A percentile compares a stretch with the other conserved stretches of the same genome.
Evolutionary conservation across 2,329 filamentous ascomycete species (phyloP).

Genomic region (Trichoderma arundinaceum): DNA sequence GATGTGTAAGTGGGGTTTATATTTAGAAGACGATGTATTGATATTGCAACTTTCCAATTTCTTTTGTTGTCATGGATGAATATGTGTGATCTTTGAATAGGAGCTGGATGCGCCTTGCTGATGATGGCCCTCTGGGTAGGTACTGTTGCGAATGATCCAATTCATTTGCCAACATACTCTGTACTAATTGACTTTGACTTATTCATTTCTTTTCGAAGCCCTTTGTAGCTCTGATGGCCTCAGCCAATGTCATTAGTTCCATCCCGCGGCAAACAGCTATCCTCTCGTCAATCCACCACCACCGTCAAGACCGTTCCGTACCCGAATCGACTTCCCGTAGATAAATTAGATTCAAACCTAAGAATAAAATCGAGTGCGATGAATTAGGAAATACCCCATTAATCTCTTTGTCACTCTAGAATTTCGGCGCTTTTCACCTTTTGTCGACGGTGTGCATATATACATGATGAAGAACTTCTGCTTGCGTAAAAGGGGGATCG

Average conservation of each 20-base stretch:
- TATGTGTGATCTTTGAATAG: no score
- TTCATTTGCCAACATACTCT: no score
- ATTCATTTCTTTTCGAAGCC: no score
- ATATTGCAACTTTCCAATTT: no score
- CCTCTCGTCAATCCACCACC: not conserved
- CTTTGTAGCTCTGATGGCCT: no score
- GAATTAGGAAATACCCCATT: not conserved
- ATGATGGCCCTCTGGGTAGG: no score
- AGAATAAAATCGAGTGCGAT: not conserved
- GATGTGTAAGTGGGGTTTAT: not conserved
- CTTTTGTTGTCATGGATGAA: not conserved
- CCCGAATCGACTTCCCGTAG: not conserved
- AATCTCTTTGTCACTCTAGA: not conserved
- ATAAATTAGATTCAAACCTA: not conserved
- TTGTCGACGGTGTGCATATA: not conserved
- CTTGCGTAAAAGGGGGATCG: not conserved
- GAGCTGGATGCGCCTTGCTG: no score
- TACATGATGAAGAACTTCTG: not conserved
- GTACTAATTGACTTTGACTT: no score
- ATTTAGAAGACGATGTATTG: no score
- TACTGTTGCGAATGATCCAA: no score
- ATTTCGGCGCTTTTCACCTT: not conserved
- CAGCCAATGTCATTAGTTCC: no score
- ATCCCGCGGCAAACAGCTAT: constrained; percentile 2
- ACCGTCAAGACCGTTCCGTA: not conserved